These are phyloP conservation scores for Cucumis hystrix DNA, from an alignment of 306 rosid genomes.

Conservation along the genomic window DNA sequence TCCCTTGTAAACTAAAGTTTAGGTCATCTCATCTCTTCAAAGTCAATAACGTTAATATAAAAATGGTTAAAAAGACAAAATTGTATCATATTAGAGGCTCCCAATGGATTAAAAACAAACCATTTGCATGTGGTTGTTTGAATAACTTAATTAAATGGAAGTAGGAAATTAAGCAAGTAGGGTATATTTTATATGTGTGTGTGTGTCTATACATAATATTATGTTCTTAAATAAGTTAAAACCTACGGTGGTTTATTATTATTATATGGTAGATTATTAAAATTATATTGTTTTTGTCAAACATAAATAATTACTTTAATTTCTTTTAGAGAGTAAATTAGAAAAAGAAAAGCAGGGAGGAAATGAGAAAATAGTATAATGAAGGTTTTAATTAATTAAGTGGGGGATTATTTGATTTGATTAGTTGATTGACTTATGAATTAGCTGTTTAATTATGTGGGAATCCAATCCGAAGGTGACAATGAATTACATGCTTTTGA, in stretches of 20 bases:
- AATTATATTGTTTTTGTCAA: too few species aligned
- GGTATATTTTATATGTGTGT: too few species aligned
- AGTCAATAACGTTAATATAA: neutral
- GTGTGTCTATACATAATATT: too few species aligned
- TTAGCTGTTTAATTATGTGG: constrained; percentile 5
- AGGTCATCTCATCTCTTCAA: neutral
- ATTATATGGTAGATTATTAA: too few species aligned
- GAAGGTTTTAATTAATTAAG: neutral
- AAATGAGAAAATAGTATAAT: neutral
- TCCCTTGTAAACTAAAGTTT: neutral
- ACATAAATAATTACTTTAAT: too few species aligned
- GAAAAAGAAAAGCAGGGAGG: neutral
- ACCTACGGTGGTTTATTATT: too few species aligned
- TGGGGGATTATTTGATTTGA: neutral
- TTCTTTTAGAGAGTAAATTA: neutral
- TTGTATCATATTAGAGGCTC: neutral
- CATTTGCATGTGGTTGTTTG: neutral
- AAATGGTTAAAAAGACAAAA: neutral
- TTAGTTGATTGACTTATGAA: constrained; percentile 5
- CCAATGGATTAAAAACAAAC: neutral
- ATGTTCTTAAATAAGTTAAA: too few species aligned
- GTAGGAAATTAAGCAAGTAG: neutral
- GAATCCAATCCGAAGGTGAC: neutral
- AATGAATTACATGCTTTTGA: neutral
- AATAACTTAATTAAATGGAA: neutral